These are phyloP conservation scores for Trichosporon inkin DNA, from an alignment of 1,284 basidiomycete species.

Conservation along the genomic window DNA sequence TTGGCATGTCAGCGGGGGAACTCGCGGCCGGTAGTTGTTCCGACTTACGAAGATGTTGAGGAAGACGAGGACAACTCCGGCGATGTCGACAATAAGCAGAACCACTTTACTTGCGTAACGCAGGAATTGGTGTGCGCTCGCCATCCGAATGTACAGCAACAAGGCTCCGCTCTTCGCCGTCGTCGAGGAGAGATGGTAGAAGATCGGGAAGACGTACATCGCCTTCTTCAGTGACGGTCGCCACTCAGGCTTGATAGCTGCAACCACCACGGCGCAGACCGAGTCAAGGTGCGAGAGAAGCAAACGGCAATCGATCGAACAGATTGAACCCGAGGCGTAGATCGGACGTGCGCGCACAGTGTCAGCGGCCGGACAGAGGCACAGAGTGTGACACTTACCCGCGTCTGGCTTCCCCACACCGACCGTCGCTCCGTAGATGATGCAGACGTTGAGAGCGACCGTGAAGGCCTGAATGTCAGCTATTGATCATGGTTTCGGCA, in stretches of 20 bases:
- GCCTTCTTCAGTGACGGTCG: slow-evolving; percentile 27
- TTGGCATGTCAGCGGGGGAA: slow-evolving; percentile 1
- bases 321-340: background rate
- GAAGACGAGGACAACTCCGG: slow-evolving; percentile 46
- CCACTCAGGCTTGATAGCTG: slow-evolving; percentile 29
- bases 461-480: slow-evolving; percentile 33
- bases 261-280: background rate
- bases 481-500: background rate
- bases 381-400: slow-evolving; percentile 23
- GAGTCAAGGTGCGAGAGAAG: background rate
- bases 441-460: slow-evolving; percentile 28
- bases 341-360: slow-evolving; percentile 7
- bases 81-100: slow-evolving; percentile 40
- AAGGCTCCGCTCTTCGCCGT: slow-evolving; percentile 47
- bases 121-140: slow-evolving; percentile 42
- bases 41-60: slow-evolving; percentile 41
- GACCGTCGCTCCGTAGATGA: slow-evolving; percentile 37
- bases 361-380: background rate
- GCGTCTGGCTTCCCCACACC: slow-evolving; percentile 42
- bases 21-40: too few relatives aligned
- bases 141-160: slow-evolving; percentile 49
- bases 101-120: slow-evolving; percentile 40
- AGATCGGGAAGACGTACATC: slow-evolving; percentile 45
- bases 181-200: slow-evolving; percentile 47
- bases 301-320: background rate